Evolutionary conservation across 164 flowering plant species (phyloP).

Genomic region (Amborella trichopoda): DNA sequence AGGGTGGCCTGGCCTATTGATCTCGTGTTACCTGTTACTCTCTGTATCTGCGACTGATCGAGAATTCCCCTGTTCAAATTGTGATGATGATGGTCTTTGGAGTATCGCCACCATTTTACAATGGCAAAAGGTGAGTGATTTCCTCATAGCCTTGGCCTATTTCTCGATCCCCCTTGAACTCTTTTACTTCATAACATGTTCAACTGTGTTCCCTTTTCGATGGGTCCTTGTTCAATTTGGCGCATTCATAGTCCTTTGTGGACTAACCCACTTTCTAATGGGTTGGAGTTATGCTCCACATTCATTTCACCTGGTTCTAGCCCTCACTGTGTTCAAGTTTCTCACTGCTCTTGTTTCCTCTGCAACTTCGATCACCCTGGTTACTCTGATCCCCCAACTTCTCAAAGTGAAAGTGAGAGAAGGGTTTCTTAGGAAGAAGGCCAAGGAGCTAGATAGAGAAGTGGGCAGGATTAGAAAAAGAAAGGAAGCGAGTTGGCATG

Average conservation of each 20-base stretch:
- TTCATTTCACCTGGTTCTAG: conserved; percentile 65
- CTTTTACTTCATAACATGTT: conserved; percentile 85
- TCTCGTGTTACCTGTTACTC: conserved; percentile 24
- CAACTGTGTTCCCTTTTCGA: conserved; percentile 75
- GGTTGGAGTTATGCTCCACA: conserved; percentile 84
- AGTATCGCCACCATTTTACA: conserved; percentile 56
- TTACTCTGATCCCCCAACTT: conserved; percentile 81
- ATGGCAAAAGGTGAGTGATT: conserved; percentile 80
- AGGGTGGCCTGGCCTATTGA: conserved; percentile 32
- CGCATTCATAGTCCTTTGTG: conserved; percentile 95
- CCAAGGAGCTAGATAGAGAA: conserved; percentile 83
- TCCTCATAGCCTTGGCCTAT: conserved; percentile 87
- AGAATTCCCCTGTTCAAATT: conserved; percentile 44
- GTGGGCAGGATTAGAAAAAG: conserved; percentile 76
- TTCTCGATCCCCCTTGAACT: conserved; percentile 94
- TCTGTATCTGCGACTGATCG: conserved; percentile 31
- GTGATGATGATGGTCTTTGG: conserved; percentile 69
- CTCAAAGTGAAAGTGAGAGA: conserved; percentile 88
- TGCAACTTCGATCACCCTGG: conserved; percentile 80
- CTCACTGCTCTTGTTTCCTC: conserved; percentile 92
- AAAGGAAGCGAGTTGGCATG: conserved; percentile 77
- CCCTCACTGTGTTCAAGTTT: conserved; percentile 74
- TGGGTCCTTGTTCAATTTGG: conserved; percentile 88
- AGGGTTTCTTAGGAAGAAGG: conserved; percentile 72
- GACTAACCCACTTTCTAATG: conserved; percentile 80